Base-by-base conservation (phyloP, 2,329 filamentous ascomycete species). In the Fusarium begoniae region DNA sequence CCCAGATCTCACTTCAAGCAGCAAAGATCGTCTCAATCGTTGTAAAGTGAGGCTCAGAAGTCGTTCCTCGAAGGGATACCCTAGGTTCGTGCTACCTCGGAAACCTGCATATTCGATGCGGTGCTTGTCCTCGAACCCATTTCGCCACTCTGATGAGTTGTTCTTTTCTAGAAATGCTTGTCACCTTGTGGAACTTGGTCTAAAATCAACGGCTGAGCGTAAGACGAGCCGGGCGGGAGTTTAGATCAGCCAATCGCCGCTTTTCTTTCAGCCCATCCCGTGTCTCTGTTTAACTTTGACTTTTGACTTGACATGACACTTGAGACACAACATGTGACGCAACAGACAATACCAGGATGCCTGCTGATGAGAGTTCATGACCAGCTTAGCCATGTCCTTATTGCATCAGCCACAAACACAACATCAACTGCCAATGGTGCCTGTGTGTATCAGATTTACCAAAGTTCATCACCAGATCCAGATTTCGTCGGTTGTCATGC, bases 321-420 rank as follows among this genome's bases (percentile, higher is more conserved):
- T 35, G 37, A 44, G 43, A 43, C 53, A 64, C 53, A 58, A 20
- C 71, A 72, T 74, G 71, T 74, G 71, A 74, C 58, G 67, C 63
- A 74, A 65, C 24, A 57, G 62, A 43, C 26, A 24, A 37, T 51
- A n/a, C 30, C 6, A 50, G 43, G 37, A 37, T 56, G 55, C 64
- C 71, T 63, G 71, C 63, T 74, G 71, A 74, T 68, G 35, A 47
- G 45, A 62, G 55, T 72, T 69, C 67, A 69, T 74, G 71, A 69
- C 63, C 50, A 24, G 12, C 68, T 44, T 53, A 62, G 71, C 59
- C 59, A 68, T 53, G 40, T 30, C 55, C 56, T 66, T 37, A 20
- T 41, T 45, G 28, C 45, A 58, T 53, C 41, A 60, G 57, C 66
- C 70, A 74, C 54, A 57, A n/a, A 37, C 32, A 35, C 32, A 35